These are phyloP conservation scores for Yarrowia hollandica DNA, from an alignment of 805 yeast species.

Conservation along the genomic window DNA sequence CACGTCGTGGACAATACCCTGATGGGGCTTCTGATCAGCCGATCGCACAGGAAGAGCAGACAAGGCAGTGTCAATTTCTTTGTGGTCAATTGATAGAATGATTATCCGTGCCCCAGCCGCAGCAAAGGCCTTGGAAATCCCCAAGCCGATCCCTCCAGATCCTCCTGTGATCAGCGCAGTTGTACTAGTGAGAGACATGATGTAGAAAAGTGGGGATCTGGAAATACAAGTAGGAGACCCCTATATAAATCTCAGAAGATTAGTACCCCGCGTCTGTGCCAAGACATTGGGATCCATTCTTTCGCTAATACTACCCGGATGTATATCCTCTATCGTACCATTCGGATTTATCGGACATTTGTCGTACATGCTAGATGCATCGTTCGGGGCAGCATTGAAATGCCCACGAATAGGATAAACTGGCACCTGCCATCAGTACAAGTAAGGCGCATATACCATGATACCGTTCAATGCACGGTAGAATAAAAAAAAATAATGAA, in stretches of 20 bases:
- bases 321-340: no score
- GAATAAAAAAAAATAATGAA: no score
- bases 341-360: neutral
- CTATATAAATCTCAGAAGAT: no score
- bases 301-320: no score
- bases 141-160: constrained; percentile 64
- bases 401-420: no score
- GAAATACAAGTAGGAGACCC: neutral
- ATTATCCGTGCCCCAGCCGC: constrained; percentile 53
- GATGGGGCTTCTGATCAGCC: neutral
- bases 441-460: no score
- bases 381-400: no score
- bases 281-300: no score
- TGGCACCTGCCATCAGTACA: no score
- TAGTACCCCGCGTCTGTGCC: no score
- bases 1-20: constrained; percentile 3
- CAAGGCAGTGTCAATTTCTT: constrained; percentile 39
- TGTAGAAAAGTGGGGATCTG: neutral
- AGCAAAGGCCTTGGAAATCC: constrained; percentile 56
- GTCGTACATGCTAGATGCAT: constrained; percentile 1
- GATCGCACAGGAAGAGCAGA: neutral
- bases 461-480: no score
- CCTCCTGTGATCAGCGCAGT: constrained; percentile 58
- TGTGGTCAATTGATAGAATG: constrained; percentile 51
- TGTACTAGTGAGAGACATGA: constrained; percentile 7